A percentile compares a stretch with the other conserved stretches of the same genome.
Evolutionary conservation across 345 rosid genomes (phyloP).

Genomic region (Murraya paniculata): DNA sequence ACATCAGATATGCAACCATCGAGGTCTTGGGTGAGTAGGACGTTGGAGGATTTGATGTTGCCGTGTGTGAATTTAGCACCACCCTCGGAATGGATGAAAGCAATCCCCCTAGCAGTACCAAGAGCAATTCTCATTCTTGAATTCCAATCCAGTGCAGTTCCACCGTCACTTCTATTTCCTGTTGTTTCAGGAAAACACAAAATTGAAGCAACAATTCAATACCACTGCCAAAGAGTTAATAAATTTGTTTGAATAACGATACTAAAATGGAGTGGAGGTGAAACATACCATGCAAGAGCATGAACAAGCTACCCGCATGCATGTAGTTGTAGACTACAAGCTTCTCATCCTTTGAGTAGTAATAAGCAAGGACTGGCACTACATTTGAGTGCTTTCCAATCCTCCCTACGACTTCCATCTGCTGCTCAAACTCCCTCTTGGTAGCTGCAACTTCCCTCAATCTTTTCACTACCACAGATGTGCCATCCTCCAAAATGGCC

Average conservation of each 20-base stretch:
- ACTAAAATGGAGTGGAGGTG: neutral
- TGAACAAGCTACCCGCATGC: conserved; percentile 64
- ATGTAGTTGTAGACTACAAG: conserved; percentile 60
- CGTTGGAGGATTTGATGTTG: conserved; percentile 71
- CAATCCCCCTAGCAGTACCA: conserved; percentile 66
- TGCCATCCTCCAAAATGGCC: conserved; percentile 73
- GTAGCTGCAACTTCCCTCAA: conserved; percentile 71
- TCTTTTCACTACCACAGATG: conserved; percentile 75
- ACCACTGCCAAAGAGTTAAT: neutral
- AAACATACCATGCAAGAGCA: conserved; percentile 56
- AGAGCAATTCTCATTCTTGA: conserved; percentile 58
- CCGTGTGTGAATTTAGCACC: conserved; percentile 58
- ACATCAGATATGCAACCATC: conserved; percentile 67
- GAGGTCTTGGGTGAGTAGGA: conserved; percentile 55
- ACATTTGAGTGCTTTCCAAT: conserved; percentile 57
- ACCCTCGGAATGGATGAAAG: conserved; percentile 49
- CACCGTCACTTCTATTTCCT: conserved; percentile 42
- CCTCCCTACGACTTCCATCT: conserved; percentile 64
- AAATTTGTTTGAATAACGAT: neutral
- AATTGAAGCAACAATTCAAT: neutral
- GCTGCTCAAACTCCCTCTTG: conserved; percentile 79
- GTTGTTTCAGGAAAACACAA: neutral
- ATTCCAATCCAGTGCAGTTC: conserved; percentile 60
- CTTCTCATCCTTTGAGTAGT: conserved; percentile 61
- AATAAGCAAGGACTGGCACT: conserved; percentile 51